A percentile compares a stretch with the other conserved stretches of the same genome.
These are phyloP conservation scores for Lepidopterella palustris DNA, from an alignment of 495 filamentous ascomycete genomes.

Conservation along the genomic window DNA sequence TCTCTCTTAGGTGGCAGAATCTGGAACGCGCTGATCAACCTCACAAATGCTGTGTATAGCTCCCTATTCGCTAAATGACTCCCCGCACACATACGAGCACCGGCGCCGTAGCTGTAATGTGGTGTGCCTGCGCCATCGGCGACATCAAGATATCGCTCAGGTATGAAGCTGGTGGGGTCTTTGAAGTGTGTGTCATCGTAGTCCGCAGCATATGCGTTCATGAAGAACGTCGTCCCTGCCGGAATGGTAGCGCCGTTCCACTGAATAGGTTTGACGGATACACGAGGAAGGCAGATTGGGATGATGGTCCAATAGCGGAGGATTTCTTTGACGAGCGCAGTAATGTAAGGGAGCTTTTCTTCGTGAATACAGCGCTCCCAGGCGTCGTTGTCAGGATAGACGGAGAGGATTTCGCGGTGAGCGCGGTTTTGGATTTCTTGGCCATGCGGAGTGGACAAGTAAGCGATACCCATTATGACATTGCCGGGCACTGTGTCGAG, in stretches of 20 bases:
- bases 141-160: slow-evolving; percentile 59
- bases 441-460: slow-evolving; percentile 55
- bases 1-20: slow-evolving; percentile 47
- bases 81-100: slow-evolving; percentile 27
- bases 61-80: slow-evolving; percentile 25
- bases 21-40: slow-evolving; percentile 61
- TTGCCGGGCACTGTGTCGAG: slow-evolving; percentile 65
- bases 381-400: slow-evolving; percentile 58
- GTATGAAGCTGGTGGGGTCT: slow-evolving; percentile 50
- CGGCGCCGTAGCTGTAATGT: slow-evolving; percentile 63
- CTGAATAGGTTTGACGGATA: slow-evolving; percentile 56
- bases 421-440: slow-evolving; percentile 58
- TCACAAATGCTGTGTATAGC: slow-evolving; percentile 51
- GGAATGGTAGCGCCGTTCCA: slow-evolving; percentile 55
- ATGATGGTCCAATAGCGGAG: slow-evolving; percentile 70
- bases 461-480: slow-evolving; percentile 65
- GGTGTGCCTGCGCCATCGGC: slow-evolving; percentile 54
- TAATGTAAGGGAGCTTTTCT: slow-evolving; percentile 65
- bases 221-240: slow-evolving; percentile 59
- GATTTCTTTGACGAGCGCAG: slow-evolving; percentile 62
- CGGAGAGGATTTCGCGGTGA: slow-evolving; percentile 56
- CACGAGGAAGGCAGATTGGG: slow-evolving; percentile 62
- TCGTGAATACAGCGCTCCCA: slow-evolving; percentile 60
- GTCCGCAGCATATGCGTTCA: slow-evolving; percentile 66
- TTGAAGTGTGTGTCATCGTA: slow-evolving; percentile 63